A percentile compares a stretch with the other conserved stretches of the same genome.
These are phyloP conservation scores for Thielaviopsis ethacetica DNA, from an alignment of 2,329 filamentous ascomycete species.

Conservation along the genomic window DNA sequence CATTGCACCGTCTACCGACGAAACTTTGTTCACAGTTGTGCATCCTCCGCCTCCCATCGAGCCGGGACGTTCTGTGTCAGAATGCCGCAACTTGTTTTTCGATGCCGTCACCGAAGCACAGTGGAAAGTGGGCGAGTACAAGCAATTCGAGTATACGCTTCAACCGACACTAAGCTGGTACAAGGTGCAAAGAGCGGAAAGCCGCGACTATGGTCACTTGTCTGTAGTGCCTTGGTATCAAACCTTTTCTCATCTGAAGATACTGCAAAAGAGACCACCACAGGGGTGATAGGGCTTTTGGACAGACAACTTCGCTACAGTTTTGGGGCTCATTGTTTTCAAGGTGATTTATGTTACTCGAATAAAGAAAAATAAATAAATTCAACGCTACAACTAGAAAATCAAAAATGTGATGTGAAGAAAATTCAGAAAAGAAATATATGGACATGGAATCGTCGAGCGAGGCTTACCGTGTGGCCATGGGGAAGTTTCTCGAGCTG, in stretches of 20 bases:
- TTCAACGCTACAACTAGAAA: neutral
- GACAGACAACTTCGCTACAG: too few relatives aligned
- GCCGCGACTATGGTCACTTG: neutral
- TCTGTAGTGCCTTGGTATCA: neutral
- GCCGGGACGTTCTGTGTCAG: neutral
- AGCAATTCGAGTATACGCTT: neutral
- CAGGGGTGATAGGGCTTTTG: too few relatives aligned
- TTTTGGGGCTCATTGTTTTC: too few relatives aligned
- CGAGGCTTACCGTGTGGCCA: neutral
- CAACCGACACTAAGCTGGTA: neutral
- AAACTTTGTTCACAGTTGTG: neutral
- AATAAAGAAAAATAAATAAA: neutral
- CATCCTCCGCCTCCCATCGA: constrained; percentile 21
- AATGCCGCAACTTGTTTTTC: constrained; percentile 1
- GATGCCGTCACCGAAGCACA: neutral
- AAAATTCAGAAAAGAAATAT: neutral
- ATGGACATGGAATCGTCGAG: neutral
- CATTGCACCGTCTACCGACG: neutral
- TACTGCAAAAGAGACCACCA: neutral
- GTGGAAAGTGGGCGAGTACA: neutral
- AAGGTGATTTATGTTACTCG: neutral
- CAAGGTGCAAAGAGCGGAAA: neutral
- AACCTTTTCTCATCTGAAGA: neutral
- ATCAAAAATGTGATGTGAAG: neutral
- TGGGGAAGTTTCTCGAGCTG: constrained; percentile 56